Conservation (phyloP, 148 eudicot species). For the Persicaria maculosa region DNA sequence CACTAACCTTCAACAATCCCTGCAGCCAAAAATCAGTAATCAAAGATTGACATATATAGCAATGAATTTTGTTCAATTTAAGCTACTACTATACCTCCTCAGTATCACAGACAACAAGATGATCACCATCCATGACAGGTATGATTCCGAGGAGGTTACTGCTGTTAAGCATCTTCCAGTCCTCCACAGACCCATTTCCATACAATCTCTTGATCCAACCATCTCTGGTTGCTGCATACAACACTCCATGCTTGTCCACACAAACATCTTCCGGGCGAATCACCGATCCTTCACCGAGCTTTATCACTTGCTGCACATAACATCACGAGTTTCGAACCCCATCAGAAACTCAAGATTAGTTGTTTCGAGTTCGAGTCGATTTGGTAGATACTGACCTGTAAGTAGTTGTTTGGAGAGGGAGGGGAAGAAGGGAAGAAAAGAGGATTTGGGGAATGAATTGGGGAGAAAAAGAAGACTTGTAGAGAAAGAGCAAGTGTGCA, state of each 20-base stretch:
- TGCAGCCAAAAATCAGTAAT: conserved; percentile 15
- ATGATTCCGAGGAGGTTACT: conserved; percentile 54
- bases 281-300: conserved; percentile 68
- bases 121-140: conserved; percentile 25
- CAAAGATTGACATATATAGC: not conserved
- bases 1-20: conserved; percentile 75
- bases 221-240: conserved; percentile 81
- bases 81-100: conserved; percentile 35
- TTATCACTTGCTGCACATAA: conserved; percentile 37
- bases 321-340: not conserved
- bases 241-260: conserved; percentile 48
- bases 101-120: conserved; percentile 55
- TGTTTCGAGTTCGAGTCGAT: not conserved
- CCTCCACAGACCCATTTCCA: conserved; percentile 53
- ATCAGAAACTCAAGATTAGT: not conserved
- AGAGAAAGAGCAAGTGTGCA: conserved; percentile 5
- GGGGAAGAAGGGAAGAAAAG: conserved; percentile 3
- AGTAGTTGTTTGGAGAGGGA: conserved; percentile 13
- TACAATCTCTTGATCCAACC: conserved; percentile 74
- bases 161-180: conserved; percentile 45
- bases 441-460: not conserved
- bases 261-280: conserved; percentile 61
- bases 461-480: conserved; percentile 14
- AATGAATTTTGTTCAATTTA: not conserved
- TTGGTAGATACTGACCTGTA: not conserved